These are phyloP conservation scores for Dothideomycetes sp. DNA, from an alignment of 2,329 filamentous ascomycete genomes.

Conservation along the genomic window DNA sequence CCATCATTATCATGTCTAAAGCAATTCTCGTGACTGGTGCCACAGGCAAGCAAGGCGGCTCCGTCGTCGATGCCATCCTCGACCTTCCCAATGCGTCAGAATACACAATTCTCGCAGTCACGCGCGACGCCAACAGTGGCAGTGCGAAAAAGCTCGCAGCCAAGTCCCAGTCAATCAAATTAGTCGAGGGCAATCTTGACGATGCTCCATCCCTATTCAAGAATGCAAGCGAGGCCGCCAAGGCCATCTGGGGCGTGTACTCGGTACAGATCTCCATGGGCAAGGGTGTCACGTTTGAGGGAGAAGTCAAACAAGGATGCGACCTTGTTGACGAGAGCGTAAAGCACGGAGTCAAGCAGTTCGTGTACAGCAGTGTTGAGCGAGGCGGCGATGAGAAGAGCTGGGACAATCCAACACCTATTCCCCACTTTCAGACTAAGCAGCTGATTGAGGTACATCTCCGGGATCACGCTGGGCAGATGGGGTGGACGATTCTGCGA, in stretches of 20 bases:
- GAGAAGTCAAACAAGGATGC: constrained; percentile 47
- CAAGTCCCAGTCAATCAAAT: constrained; percentile 33
- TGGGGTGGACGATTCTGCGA: constrained; percentile 52
- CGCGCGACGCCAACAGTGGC: constrained; percentile 38
- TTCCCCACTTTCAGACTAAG: constrained; percentile 49
- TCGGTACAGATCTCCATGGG: constrained; percentile 45
- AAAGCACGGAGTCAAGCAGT: constrained; percentile 45
- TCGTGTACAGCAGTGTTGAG: constrained; percentile 55
- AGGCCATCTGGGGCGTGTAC: constrained; percentile 40
- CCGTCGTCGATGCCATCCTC: constrained; percentile 27
- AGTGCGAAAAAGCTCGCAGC: constrained; percentile 37
- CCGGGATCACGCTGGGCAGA: constrained; percentile 34
- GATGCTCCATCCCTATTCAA: constrained; percentile 40
- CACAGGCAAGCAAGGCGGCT: constrained; percentile 35
- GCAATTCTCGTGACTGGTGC: constrained; percentile 33
- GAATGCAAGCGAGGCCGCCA: constrained; percentile 21
- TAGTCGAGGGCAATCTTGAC: constrained; percentile 45
- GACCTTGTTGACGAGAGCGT: constrained; percentile 48
- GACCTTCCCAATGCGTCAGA: constrained; percentile 16
- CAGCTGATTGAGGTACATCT: constrained; percentile 52
- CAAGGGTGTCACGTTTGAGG: constrained; percentile 29
- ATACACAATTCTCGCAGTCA: constrained; percentile 46
- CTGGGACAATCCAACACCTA: constrained; percentile 42
- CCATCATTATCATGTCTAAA: constrained; percentile 22
- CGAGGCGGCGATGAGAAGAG: constrained; percentile 46